These are phyloP conservation scores for Cyberlindnera euphorbiae DNA, from an alignment of 805 yeast species.

Conservation along the genomic window DNA sequence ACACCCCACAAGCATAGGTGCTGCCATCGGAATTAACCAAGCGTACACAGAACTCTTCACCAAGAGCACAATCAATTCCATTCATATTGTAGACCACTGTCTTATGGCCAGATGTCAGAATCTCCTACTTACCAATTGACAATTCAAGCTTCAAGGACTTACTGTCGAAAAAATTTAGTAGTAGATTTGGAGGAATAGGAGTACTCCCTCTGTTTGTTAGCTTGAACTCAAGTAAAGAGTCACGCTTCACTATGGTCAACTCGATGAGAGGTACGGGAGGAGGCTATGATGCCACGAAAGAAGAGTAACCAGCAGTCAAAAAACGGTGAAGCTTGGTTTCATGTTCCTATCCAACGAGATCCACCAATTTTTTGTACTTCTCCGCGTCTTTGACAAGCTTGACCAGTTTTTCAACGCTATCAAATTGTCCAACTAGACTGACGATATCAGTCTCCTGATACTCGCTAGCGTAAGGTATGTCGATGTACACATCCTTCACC, in stretches of 20 bases:
- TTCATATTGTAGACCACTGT: constrained; percentile 3
- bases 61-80: constrained; percentile 2
- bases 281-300: neutral
- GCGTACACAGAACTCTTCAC: neutral
- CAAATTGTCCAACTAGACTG: constrained; percentile 3
- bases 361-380: constrained; percentile 6
- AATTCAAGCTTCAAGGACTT: constrained; percentile 1
- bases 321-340: constrained; percentile 1
- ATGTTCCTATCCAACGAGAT: constrained; percentile 1
- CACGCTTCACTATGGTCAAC: constrained; percentile 5
- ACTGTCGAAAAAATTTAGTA: constrained; percentile 3
- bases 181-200: constrained; percentile 5
- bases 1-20: constrained; percentile 2
- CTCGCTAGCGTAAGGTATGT: constrained; percentile 4
- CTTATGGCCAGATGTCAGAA: constrained; percentile 6
- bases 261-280: constrained; percentile 2
- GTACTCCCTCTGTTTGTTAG: constrained; percentile 5
- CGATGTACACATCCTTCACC: constrained; percentile 4
- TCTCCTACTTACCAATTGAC: constrained; percentile 1
- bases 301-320: constrained; percentile 2
- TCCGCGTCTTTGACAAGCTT: constrained; percentile 1
- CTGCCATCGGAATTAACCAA: neutral
- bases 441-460: neutral
- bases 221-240: constrained; percentile 4
- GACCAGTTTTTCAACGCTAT: constrained; percentile 11